These are phyloP conservation scores for Flagelloscypha sp. DNA, from an alignment of 768 basidiomycete genomes.

Conservation along the genomic window DNA sequence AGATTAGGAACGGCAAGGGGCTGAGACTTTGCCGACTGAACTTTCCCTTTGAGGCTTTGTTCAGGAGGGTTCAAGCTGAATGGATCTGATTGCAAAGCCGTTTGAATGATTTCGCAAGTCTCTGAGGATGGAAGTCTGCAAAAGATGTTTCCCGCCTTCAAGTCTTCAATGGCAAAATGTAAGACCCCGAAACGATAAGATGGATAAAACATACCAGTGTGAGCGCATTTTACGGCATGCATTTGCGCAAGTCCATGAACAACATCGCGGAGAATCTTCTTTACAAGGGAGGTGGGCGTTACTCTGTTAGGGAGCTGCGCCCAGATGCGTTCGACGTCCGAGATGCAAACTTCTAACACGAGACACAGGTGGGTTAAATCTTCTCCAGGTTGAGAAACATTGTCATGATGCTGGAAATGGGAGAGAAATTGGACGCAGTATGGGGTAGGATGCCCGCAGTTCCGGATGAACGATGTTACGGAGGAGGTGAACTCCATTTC, in stretches of 20 bases:
- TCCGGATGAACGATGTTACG: no score
- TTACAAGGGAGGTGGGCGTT: slow-evolving; percentile 19
- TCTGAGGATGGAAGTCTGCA: slow-evolving; percentile 12
- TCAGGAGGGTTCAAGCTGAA: slow-evolving; percentile 15
- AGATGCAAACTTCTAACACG: slow-evolving; percentile 17
- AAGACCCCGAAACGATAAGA: no score
- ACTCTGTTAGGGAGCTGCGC: slow-evolving; percentile 5
- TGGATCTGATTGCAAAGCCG: slow-evolving; percentile 12
- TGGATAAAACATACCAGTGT: no score
- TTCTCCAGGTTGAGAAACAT: slow-evolving; percentile 18
- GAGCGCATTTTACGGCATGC: slow-evolving; percentile 17
- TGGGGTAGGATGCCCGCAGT: slow-evolving; percentile 5
- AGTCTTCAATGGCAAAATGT: no score
- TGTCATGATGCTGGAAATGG: slow-evolving; percentile 13
- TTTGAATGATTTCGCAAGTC: slow-evolving; percentile 9
- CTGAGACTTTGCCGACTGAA: slow-evolving; percentile 19
- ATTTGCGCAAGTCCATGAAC: slow-evolving; percentile 16
- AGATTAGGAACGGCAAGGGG: slow-evolving; percentile 18
- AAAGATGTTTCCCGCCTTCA: slow-evolving; percentile 23
- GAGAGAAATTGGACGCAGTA: slow-evolving; percentile 8
- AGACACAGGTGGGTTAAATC: slow-evolving; percentile 19
- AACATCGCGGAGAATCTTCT: slow-evolving; percentile 18
- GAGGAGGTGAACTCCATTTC: slow-evolving; percentile 13
- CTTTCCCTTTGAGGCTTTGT: slow-evolving; percentile 12
- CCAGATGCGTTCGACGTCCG: slow-evolving; percentile 13